These are phyloP conservation scores for Hypholoma fasciculare DNA, from an alignment of 768 basidiomycete genomes.

Conservation along the genomic window DNA sequence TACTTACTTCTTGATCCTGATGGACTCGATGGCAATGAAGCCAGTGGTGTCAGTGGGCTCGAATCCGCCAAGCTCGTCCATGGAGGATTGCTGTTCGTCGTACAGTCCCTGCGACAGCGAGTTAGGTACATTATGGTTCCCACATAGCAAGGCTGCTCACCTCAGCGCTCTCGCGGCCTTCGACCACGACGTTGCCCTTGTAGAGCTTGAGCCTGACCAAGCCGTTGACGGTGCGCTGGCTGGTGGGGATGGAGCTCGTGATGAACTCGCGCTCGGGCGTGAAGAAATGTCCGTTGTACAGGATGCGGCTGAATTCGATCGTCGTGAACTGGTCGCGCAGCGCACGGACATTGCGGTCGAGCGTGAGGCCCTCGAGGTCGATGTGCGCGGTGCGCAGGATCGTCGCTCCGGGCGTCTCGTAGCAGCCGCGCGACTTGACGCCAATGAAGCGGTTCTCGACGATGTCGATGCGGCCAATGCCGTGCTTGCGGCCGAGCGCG, in stretches of 20 bases:
- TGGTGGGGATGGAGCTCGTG: conserved; percentile 85
- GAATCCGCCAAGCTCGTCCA: conserved; percentile 99
- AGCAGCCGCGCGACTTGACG: conserved; percentile 99
- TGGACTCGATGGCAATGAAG: conserved; percentile 97
- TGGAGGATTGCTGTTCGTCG: conserved; percentile 92
- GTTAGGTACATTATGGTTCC: not conserved
- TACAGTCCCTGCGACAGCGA: conserved; percentile 70
- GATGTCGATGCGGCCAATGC: conserved; percentile 96
- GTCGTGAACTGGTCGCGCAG: conserved; percentile 96
- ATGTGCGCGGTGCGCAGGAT: conserved; percentile 95
- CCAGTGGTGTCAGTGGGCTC: conserved; percentile 94
- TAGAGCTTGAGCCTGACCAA: conserved; percentile 87
- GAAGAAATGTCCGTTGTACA: conserved; percentile 99
- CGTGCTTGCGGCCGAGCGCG: conserved; percentile 90
- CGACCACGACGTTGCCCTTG: conserved; percentile 95
- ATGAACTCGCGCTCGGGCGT: conserved; percentile 99
- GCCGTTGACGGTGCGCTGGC: conserved; percentile 96
- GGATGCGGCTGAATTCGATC: conserved; percentile 81
- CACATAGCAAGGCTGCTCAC: conserved; percentile 34
- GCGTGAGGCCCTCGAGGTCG: conserved; percentile 96
- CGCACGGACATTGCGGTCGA: conserved; percentile 95
- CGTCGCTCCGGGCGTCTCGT: conserved; percentile 96
- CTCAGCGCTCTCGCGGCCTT: conserved; percentile 89
- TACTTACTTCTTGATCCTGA: conserved; percentile 93
- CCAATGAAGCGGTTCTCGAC: conserved; percentile 99